phyloP scores from a whole-genome alignment of 2,329 filamentous ascomycete genomes.

The Aspergillus spinulosporus region DNA sequence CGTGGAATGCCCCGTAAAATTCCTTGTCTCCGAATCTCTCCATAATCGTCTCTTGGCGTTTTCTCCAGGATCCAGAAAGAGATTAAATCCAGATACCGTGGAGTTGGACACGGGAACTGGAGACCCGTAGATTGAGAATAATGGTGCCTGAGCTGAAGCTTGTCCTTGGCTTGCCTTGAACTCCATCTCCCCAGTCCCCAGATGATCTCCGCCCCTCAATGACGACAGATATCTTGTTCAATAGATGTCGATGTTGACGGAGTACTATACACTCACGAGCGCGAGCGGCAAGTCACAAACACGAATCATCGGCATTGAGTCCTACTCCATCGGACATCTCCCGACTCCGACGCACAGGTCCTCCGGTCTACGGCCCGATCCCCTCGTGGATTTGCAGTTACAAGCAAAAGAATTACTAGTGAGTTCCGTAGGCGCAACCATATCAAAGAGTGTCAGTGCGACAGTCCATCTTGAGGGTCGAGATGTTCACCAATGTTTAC shows the following conservation, averaged over 20 bases:
- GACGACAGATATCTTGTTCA: background rate
- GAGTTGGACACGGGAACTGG: background rate
- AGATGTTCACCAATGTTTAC: background rate
- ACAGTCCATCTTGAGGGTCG: background rate
- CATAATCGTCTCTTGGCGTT: background rate
- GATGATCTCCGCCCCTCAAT: constrained; percentile 7
- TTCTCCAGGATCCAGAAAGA: background rate
- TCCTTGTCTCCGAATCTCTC: constrained; percentile 4
- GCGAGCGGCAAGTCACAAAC: too few relatives aligned
- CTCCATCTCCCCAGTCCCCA: background rate
- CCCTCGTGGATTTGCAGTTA: background rate
- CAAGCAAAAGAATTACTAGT: background rate
- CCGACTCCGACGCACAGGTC: background rate
- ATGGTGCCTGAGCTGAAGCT: background rate
- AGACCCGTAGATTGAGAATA: background rate
- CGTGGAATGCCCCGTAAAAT: constrained; percentile 7
- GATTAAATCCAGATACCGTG: background rate
- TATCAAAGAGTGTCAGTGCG: background rate
- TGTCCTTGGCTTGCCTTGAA: background rate
- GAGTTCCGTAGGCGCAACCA: background rate
- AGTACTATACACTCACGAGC: too few relatives aligned
- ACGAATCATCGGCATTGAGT: background rate
- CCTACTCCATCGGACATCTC: constrained; percentile 1
- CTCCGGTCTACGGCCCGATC: constrained; percentile 1
- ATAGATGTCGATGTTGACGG: too few relatives aligned